phyloP scores from a whole-genome alignment of 2,329 filamentous ascomycete species.

The Neophaeococcomyces mojaviensis region DNA sequence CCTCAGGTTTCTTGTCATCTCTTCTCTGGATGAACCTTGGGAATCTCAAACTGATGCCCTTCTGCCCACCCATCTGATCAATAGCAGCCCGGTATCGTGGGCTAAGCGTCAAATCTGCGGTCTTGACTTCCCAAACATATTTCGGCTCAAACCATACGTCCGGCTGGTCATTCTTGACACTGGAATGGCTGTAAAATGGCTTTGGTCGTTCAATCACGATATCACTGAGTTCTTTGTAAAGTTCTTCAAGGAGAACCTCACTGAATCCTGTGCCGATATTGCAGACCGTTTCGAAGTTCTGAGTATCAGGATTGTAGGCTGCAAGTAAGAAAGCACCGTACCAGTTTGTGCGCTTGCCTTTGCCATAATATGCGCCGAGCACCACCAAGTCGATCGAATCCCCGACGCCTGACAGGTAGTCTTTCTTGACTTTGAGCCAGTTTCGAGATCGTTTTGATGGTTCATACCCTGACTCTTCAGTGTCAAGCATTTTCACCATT shows the following conservation, averaged over 20 bases:
- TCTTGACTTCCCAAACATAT: constrained; percentile 96
- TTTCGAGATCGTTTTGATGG: constrained; percentile 93
- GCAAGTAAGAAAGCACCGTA: constrained; percentile 94
- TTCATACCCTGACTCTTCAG: constrained; percentile 85
- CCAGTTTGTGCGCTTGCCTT: constrained; percentile 88
- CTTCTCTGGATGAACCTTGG: constrained; percentile 84
- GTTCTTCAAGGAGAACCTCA: constrained; percentile 82
- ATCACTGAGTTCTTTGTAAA: constrained; percentile 66
- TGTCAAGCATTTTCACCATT: constrained; percentile 99
- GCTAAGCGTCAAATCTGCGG: constrained; percentile 85
- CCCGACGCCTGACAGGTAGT: constrained; percentile 87
- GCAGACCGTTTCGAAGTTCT: constrained; percentile 90
- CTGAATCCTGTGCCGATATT: constrained; percentile 98
- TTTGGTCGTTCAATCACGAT: constrained; percentile 84
- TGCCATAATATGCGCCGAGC: constrained; percentile 86
- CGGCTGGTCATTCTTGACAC: constrained; percentile 81
- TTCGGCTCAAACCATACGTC: constrained; percentile 97
- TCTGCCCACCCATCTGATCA: constrained; percentile 64
- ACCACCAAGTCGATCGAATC: constrained; percentile 96
- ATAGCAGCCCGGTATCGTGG: constrained; percentile 89
- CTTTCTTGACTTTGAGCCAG: constrained; percentile 99
- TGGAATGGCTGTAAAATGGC: constrained; percentile 85
- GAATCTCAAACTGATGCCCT: constrained; percentile 82
- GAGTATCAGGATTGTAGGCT: constrained; percentile 73
- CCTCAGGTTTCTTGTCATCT: constrained; percentile 92